Conservation (phyloP, 1,284 basidiomycete species). For the Heterobasidion occidentale region DNA sequence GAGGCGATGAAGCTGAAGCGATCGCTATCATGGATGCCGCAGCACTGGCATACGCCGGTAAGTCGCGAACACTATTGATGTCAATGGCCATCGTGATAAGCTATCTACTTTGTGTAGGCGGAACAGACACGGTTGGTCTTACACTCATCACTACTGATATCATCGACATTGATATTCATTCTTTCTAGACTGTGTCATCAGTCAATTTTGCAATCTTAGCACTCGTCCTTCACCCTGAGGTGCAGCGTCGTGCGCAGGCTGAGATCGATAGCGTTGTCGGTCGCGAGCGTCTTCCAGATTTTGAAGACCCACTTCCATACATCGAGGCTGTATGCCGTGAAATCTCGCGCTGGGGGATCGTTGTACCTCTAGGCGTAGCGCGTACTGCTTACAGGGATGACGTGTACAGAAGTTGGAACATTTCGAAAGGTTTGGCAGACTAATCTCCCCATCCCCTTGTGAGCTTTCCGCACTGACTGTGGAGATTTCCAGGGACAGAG, state of each 20-base stretch:
- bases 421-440: slow-evolving; percentile 11
- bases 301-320: slow-evolving; percentile 8
- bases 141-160: too few relatives aligned
- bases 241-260: slow-evolving; percentile 16
- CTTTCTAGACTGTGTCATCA: too few relatives aligned
- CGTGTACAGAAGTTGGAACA: slow-evolving; percentile 12
- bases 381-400: slow-evolving; percentile 13
- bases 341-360: slow-evolving; percentile 14
- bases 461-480: neutral
- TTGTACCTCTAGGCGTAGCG: neutral
- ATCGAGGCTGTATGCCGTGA: slow-evolving; percentile 18
- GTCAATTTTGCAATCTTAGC: too few relatives aligned
- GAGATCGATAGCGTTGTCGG: slow-evolving; percentile 19
- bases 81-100: too few relatives aligned
- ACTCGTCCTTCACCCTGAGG: slow-evolving; percentile 14
- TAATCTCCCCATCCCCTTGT: neutral
- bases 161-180: too few relatives aligned
- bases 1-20: too few relatives aligned
- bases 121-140: too few relatives aligned
- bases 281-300: slow-evolving; percentile 13
- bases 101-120: too few relatives aligned
- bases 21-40: too few relatives aligned
- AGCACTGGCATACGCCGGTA: too few relatives aligned
- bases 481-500: neutral
- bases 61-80: too few relatives aligned